A percentile compares a stretch with the other conserved stretches of the same genome.
Evolutionary conservation across 2,329 filamentous ascomycete genomes (phyloP).

Genomic region (Fusarium citri): DNA sequence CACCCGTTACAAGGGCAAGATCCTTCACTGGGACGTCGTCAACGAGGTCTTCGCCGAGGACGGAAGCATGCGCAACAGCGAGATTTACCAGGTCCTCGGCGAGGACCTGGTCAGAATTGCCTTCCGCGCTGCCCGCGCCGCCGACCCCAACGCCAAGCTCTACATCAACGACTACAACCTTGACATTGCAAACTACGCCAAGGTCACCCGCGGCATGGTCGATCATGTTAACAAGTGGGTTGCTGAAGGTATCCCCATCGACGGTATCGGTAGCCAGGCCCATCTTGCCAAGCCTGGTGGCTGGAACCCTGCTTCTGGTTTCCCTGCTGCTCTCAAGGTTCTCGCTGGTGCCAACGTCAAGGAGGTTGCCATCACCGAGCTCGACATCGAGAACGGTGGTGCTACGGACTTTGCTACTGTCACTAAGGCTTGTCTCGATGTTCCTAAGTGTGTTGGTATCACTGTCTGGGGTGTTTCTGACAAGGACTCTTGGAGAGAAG

Average conservation of each 20-base stretch:
- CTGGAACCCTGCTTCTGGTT: slow-evolving; percentile 62
- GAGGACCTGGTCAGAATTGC: slow-evolving; percentile 77
- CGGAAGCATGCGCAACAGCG: slow-evolving; percentile 67
- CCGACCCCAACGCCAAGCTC: slow-evolving; percentile 74
- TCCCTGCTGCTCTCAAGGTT: slow-evolving; percentile 61
- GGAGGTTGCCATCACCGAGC: slow-evolving; percentile 74
- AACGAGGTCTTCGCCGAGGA: slow-evolving; percentile 75
- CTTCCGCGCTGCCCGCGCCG: slow-evolving; percentile 74
- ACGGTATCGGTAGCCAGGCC: slow-evolving; percentile 67
- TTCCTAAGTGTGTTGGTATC: slow-evolving; percentile 72
- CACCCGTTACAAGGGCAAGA: slow-evolving; percentile 71
- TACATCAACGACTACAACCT: slow-evolving; percentile 84
- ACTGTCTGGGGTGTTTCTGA: slow-evolving; percentile 71
- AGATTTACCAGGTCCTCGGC: slow-evolving; percentile 76
- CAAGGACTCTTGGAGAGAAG: slow-evolving; percentile 47
- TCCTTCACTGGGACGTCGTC: slow-evolving; percentile 66
- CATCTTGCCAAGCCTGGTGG: slow-evolving; percentile 59
- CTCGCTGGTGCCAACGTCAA: slow-evolving; percentile 63
- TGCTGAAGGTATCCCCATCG: slow-evolving; percentile 62
- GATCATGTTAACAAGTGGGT: slow-evolving; percentile 72
- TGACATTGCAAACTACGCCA: slow-evolving; percentile 68
- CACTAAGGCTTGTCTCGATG: slow-evolving; percentile 67
- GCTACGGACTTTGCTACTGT: slow-evolving; percentile 69
- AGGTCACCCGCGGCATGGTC: slow-evolving; percentile 67
- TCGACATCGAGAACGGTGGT: slow-evolving; percentile 72